Base-by-base conservation (phyloP, 495 filamentous ascomycete species). In the Neurospora sp. region DNA sequence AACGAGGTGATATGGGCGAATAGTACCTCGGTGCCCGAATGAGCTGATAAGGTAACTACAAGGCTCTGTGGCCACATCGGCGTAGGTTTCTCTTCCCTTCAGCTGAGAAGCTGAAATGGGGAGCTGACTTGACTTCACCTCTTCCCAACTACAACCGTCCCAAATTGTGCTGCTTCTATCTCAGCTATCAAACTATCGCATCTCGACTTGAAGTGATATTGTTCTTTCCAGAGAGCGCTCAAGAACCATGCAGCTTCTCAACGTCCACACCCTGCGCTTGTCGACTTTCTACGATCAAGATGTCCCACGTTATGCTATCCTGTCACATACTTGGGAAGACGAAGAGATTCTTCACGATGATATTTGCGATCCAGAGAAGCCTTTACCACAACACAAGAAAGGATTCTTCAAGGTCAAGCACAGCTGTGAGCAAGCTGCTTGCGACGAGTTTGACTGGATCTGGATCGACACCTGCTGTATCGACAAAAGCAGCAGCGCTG, bases 381-480 rank as follows among this genome's bases (percentile, higher is more conserved):
- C 41, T 3, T 48, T 16, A 0, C 18, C n/a, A 1, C 0, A 10
- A 22, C 9, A 20, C 8, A 48, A 48, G n/a, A 48, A 48, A 4
- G 44, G 44, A 22, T 48, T 0, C 0, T 2, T 48, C 0, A 48
- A 48, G 44, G 44, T 48, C n/a, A 20, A 22, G 1, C 18, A 0
- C 1, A 48, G n/a, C 9, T 77, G 74, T 42, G 71, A 45, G 6
- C 79, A 76, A 41, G 79, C 79, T 37, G 35, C 7, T 0, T 3
- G 61, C 69, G 76, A 78, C 40, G 77, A 76, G 0, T 44, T 35
- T 22, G 39, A 61, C 0, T 78, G 76, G 42, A 16, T 78, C 16
- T 80, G 79, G 79, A 44, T 77, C 3, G 79, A 80, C 71, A 79
- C 79, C 0, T 73, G 71, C 61, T 80, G 79, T 69, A 77, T 80